phyloP scores from a whole-genome alignment of 805 yeast species.

The Kluyveromyces starmeri region DNA sequence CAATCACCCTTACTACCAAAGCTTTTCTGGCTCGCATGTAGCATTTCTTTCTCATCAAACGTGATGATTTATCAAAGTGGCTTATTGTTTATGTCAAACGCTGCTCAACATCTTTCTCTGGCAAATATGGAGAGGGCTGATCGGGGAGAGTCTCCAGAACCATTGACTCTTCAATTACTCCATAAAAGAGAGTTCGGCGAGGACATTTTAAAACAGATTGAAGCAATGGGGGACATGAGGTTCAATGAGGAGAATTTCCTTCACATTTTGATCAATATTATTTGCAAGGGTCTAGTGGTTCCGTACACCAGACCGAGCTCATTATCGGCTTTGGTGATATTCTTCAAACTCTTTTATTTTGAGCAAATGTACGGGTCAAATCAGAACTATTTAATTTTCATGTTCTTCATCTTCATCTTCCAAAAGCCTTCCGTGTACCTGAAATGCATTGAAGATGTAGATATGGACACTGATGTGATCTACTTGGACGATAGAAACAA shows the following conservation, averaged over 20 bases:
- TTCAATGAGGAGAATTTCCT: constrained; percentile 43
- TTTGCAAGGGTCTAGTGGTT: constrained; percentile 49
- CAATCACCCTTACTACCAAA: constrained; percentile 23
- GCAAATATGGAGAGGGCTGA: constrained; percentile 24
- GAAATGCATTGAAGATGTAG: constrained; percentile 28
- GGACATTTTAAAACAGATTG: constrained; percentile 33
- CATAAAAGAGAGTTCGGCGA: constrained; percentile 34
- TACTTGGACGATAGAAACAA: constrained; percentile 26
- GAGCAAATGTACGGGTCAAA: constrained; percentile 23
- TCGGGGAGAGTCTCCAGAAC: constrained; percentile 19
- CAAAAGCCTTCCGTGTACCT: constrained; percentile 32
- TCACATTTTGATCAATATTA: constrained; percentile 37
- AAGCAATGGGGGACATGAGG: constrained; percentile 31
- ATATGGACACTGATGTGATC: constrained; percentile 28
- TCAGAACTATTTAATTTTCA: constrained; percentile 18
- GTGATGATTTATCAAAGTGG: constrained; percentile 34
- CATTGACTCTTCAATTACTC: constrained; percentile 24
- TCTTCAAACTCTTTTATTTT: constrained; percentile 36
- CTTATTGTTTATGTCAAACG: constrained; percentile 30
- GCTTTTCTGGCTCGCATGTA: constrained; percentile 33
- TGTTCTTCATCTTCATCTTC: constrained; percentile 31
- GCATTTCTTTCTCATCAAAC: constrained; percentile 27
- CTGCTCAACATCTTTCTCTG: constrained; percentile 28
- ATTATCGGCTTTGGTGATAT: constrained; percentile 34
- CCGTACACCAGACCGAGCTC: constrained; percentile 49